Evolutionary conservation across 2,329 filamentous ascomycete genomes (phyloP), one percentile per base, ranked within the genome.

Genomic region (Ceratocystis diversiconidia): DNA sequence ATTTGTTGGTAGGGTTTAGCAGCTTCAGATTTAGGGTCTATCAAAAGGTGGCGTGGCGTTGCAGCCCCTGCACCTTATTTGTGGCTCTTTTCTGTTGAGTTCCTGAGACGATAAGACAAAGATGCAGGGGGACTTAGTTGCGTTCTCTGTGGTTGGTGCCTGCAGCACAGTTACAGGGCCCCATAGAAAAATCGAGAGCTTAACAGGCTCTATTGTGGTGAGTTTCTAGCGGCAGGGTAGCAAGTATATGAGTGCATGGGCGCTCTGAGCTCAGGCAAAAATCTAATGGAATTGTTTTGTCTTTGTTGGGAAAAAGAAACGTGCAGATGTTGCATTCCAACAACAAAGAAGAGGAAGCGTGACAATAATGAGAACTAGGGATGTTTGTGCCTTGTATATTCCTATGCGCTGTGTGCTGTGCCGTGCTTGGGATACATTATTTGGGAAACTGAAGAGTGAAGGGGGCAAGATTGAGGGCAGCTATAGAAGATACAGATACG

Each of bases 241-340:
- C 52, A 32, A 32, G 30, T 7, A 32, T 5, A 12, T 41, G 36
- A 36, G 55, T 36, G 55, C 55, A 22, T 36, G 28, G 55, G 28
- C n/a, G 55, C 55, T 30, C 55, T 59, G 55, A 59, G 55, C 55
- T 30, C 28, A 36, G 15, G 55, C 55, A 59, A 36, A n/a, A 25
- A 28, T 19, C 12, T 32, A 5, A 19, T 52, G 48, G 10, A 10
- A 15, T 59, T 32, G 30, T n/a, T 59, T 36, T 30, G 55, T 59
- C 55, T 59, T 59, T 59, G 55, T 59, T 59, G 55, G 55, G 55
- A 59, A 25, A 59, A 59, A 30, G 55, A 59, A n/a, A 30, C 25
- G 55, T 19, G 22, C 15, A 6, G 48, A 10, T 19, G n/a, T 1
- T n/a, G 48, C n/a, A 52, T 22, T 36, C 55, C 55, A 59, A 59